Base-by-base conservation (phyloP, 140 eudicot genomes). In the Senecio squalidus region DNA sequence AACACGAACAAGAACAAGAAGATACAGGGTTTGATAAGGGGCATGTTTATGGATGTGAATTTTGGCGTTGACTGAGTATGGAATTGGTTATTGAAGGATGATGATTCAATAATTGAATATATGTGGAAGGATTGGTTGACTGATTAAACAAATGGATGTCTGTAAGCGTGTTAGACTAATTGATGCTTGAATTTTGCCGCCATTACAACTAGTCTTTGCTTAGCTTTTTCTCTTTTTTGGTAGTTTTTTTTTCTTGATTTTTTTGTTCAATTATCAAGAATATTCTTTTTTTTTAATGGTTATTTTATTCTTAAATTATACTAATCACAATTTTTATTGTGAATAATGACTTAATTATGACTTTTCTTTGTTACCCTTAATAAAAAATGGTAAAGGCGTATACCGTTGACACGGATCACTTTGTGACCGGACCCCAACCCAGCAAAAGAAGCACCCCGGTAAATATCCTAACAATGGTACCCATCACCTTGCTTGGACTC, bases 111-210 rank as follows among this genome's bases (percentile, higher is more conserved):
- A 9, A 1, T 3, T 3, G 4, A 16, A 54, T 27, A 62, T 45
- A 62, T 54, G 17, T 43, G 59, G 17, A 43, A 16, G 23, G 16
- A 29, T 44, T 55, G 53, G 26, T 62, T 72, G 77, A 62, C 60
- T 36, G n/a, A n/a, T n/a, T n/a, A n/a, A 70, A 70, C 56, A 61
- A 61, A 55, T 55, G 55, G 36, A 2, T 62, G 55, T 62, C 17
- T 55, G 62, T n/a, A n/a, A 52, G 18, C 36, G 26, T 27, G 27
- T 48, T n/a, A n/a, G 69, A 69, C 44, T 51, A 20, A 64, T 44
- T 20, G 58, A 46, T 60, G 3, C 66, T 60, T 52, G 45, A 64
- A 46, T 45, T 17, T 63, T 45, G 71, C 76, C 76, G 71, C 76
- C 71, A 62, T 70, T 30, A 50, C 13, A 51, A 51, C n/a, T n/a